Base-by-base conservation (phyloP, 441 rosid species). In the Bruguiera hainesii region DNA sequence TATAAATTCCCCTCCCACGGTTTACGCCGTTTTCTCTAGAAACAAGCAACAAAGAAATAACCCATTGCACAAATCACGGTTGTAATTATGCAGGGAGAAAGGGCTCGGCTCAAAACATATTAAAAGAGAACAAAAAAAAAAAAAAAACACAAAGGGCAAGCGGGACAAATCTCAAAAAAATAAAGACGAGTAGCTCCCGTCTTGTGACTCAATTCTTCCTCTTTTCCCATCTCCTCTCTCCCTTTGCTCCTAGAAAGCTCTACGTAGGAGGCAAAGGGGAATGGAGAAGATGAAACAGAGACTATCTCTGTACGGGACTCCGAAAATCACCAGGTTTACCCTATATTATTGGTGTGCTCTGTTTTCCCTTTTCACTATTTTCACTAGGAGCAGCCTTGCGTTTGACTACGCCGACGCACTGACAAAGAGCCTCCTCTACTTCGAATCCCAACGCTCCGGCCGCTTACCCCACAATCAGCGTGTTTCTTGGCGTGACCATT, bases 371-470 rank as follows among this genome's bases (percentile, higher is more conserved):
- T 60, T 77, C 71, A 21, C 69, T 67, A 61, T 70, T 67, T 75
- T 63, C 61, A 50, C 64, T 9, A 21, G 60, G 1, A 13, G 49
- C 26, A 42, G 71, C 29, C 39, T 53, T 18, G 63, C 79, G 23
- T 80, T 79, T 53, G 91, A 89, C 65, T 93, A 93, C 63, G 82
- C 79, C 15, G 91, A 90, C 7, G 98, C 98, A 49, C 82, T 93
- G 48, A 63, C 88, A 1, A 90, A 93, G 68, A 93, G 97, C 83
- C 91, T 93, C 53, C 86, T 90, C 61, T 93, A 93, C 84, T 90
- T 93, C 69, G 98, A 93, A 74, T 76, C 98, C 28, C 98, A 93
- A 57, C 87, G 98, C 66, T 93, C 98, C 66, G 98, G 98, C 42
- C 87, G 96, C 20, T 80, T 93, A 29, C 98, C 98, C 0, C 83